These are phyloP conservation scores for Aspergillus spinulosporus DNA, from an alignment of 2,329 filamentous ascomycete species.

Conservation along the genomic window DNA sequence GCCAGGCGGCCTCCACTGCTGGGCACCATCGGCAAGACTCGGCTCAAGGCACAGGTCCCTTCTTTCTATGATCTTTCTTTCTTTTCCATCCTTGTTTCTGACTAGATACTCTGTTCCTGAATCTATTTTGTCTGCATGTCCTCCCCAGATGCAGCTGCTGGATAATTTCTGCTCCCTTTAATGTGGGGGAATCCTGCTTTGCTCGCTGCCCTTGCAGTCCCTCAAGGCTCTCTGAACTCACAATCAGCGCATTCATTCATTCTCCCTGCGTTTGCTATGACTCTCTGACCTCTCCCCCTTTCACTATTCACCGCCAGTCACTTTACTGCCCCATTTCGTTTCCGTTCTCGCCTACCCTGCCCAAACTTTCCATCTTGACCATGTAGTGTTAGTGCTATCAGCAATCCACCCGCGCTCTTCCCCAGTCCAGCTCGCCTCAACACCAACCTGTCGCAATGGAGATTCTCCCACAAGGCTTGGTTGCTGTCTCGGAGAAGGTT, in stretches of 20 bases:
- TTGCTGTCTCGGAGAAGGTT: slow-evolving; percentile 42
- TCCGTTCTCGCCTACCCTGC: slow-evolving; percentile 1
- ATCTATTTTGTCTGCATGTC: not conserved
- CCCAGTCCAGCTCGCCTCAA: not conserved
- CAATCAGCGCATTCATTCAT: slow-evolving; percentile 3
- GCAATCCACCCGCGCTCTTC: not conserved
- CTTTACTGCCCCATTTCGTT: slow-evolving; percentile 10
- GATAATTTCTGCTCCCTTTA: not conserved
- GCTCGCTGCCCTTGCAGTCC: slow-evolving; percentile 17
- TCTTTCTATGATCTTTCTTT: not conserved
- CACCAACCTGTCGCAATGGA: slow-evolving; percentile 33
- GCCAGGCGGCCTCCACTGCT: slow-evolving; percentile 8
- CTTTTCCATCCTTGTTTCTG: not conserved
- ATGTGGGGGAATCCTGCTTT: slow-evolving; percentile 3
- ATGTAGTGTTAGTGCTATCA: slow-evolving; percentile 18
- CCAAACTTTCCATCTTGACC: slow-evolving; percentile 4
- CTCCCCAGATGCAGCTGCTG: not conserved
- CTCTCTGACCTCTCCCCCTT: slow-evolving; percentile 11
- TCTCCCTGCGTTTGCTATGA: slow-evolving; percentile 19
- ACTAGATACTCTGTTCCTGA: not conserved
- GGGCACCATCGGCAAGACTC: slow-evolving; percentile 18
- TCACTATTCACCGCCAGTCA: slow-evolving; percentile 22
- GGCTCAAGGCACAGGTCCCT: slow-evolving; percentile 15
- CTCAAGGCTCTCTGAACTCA: not conserved
- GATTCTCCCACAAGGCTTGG: slow-evolving; percentile 43